Conservation (phyloP, 2,329 filamentous ascomycete species). For the Hypoxylon sp. region DNA sequence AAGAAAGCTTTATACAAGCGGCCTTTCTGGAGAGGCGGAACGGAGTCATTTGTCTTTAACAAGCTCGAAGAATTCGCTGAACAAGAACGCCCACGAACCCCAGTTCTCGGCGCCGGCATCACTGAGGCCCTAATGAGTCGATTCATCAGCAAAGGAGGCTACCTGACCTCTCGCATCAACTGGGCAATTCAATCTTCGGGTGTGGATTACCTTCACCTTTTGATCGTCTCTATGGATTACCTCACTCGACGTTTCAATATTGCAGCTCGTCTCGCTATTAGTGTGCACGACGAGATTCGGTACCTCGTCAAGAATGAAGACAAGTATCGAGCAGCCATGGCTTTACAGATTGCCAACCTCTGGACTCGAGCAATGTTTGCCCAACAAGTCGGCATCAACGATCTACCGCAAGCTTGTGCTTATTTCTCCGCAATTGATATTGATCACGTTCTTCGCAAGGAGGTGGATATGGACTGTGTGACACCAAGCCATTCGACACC, state of each 20-base stretch:
- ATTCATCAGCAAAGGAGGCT: conserved; percentile 89
- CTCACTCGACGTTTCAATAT: conserved; percentile 88
- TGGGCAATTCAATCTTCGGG: conserved; percentile 99
- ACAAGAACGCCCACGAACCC: conserved; percentile 90
- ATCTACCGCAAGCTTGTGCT: conserved; percentile 92
- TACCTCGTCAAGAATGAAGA: conserved; percentile 90
- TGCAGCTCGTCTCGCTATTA: conserved; percentile 87
- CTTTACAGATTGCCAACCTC: conserved; percentile 91
- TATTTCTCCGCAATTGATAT: conserved; percentile 98
- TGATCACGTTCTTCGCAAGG: conserved; percentile 94
- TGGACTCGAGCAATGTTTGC: conserved; percentile 99
- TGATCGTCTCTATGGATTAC: conserved; percentile 96
- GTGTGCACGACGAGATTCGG: conserved; percentile 97
- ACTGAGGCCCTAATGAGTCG: conserved; percentile 93
- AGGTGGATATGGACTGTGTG: conserved; percentile 97
- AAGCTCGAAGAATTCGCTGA: conserved; percentile 98
- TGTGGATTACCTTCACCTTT: conserved; percentile 94
- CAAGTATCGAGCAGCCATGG: conserved; percentile 91
- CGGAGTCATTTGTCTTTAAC: conserved; percentile 98
- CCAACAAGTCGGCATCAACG: conserved; percentile 95
- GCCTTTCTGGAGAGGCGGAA: conserved; percentile 94
- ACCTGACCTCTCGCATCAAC: conserved; percentile 96
- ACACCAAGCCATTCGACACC: conserved; percentile 86
- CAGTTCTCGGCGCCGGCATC: conserved; percentile 93
- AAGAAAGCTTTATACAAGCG: conserved; percentile 79